phyloP scores from a whole-genome alignment of 352 stramenopile species.

The Globisporangium nagaii region DNA sequence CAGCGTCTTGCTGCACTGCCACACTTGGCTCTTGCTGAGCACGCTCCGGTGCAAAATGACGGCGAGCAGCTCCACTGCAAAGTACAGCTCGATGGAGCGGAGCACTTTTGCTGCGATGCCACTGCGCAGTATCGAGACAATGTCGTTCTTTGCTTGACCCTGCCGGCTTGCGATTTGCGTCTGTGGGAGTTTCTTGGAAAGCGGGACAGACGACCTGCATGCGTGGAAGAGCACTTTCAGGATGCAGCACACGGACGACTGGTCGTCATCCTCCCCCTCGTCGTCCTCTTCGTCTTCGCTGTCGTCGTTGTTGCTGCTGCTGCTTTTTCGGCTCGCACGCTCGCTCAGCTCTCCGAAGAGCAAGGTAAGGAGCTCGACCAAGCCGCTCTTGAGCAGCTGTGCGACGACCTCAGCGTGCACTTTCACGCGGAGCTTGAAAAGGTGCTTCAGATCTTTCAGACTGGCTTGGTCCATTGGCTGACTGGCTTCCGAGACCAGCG shows the following conservation, averaged over 20 bases:
- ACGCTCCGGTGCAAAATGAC: slow-evolving; percentile 55
- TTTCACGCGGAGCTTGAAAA: slow-evolving; percentile 48
- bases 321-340: slow-evolving; percentile 6
- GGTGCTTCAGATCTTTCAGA: slow-evolving; percentile 9
- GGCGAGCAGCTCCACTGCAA: slow-evolving; percentile 56
- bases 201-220: slow-evolving; percentile 52
- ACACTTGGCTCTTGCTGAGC: slow-evolving; percentile 43
- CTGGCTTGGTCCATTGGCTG: slow-evolving; percentile 8
- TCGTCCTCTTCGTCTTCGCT: slow-evolving; percentile 27
- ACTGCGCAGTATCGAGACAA: slow-evolving; percentile 37
- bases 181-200: slow-evolving; percentile 50
- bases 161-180: slow-evolving; percentile 16
- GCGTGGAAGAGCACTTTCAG: slow-evolving; percentile 70
- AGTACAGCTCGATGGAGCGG: slow-evolving; percentile 50
- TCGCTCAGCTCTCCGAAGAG: slow-evolving; percentile 44
- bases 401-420: slow-evolving; percentile 62
- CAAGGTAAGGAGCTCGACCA: slow-evolving; percentile 41
- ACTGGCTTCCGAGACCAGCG: slow-evolving; percentile 18
- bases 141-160: slow-evolving; percentile 13
- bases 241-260: slow-evolving; percentile 65
- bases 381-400: slow-evolving; percentile 42
- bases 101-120: slow-evolving; percentile 24
- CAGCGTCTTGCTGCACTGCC: slow-evolving; percentile 37
- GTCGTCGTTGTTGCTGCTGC: slow-evolving; percentile 12
- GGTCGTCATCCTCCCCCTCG: slow-evolving; percentile 51